A percentile compares a stretch with the other conserved stretches of the same genome.
phyloP scores from a whole-genome alignment of 345 rosid species.

The Citrus australasica region DNA sequence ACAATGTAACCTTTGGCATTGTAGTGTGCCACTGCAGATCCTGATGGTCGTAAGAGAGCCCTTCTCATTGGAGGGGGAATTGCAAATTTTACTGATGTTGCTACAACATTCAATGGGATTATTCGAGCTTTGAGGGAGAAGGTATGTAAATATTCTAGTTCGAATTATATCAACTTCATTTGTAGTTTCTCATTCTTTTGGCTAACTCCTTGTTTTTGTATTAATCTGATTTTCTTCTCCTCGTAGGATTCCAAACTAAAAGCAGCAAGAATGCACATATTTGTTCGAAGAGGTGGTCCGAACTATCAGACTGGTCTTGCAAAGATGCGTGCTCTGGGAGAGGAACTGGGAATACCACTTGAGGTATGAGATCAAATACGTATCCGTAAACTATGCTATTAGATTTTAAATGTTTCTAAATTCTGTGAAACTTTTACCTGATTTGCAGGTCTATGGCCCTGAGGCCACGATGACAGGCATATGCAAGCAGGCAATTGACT shows the following conservation, averaged over 20 bases:
- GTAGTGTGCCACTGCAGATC: conserved; percentile 92
- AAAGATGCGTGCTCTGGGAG: conserved; percentile 79
- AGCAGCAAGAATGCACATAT: conserved; percentile 93
- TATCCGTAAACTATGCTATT: background rate
- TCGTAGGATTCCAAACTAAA: conserved; percentile 78
- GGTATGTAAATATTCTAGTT: conserved; percentile 31
- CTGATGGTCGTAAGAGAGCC: conserved; percentile 92
- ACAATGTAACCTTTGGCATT: background rate
- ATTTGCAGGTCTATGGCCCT: conserved; percentile 81
- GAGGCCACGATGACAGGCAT: conserved; percentile 98
- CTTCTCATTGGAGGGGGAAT: conserved; percentile 97
- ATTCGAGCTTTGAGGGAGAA: conserved; percentile 88
- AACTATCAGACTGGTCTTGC: conserved; percentile 88
- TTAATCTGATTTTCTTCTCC: background rate
- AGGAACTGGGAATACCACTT: conserved; percentile 79
- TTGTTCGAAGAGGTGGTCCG: conserved; percentile 93
- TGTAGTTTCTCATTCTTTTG: background rate
- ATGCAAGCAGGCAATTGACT: conserved; percentile 92
- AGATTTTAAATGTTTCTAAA: background rate
- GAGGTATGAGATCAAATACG: conserved; percentile 49
- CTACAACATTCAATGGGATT: conserved; percentile 92
- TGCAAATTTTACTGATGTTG: conserved; percentile 96
- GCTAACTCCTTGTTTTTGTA: background rate
- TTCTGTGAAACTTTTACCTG: background rate
- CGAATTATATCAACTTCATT: background rate